Percentiles rank a stretch among this genome's conserved stretches.
Conservation (phyloP, 495 filamentous ascomycete species). For the Penicillium salamii region DNA sequence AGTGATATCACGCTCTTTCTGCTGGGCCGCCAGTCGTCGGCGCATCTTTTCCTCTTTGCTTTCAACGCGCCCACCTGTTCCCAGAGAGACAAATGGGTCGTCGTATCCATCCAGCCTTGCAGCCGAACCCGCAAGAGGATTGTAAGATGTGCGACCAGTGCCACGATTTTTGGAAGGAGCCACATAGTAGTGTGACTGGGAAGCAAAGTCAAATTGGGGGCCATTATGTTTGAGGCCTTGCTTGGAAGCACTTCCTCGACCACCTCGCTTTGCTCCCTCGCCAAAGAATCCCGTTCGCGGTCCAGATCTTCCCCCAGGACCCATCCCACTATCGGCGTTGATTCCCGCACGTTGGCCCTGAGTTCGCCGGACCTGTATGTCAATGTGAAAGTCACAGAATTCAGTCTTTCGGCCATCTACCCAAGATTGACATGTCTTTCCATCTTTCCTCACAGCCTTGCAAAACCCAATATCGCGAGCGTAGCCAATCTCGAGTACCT, state of each 20-base stretch:
- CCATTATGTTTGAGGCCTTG: slow-evolving; percentile 44
- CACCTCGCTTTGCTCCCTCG: slow-evolving; percentile 32
- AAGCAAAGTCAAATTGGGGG: slow-evolving; percentile 56
- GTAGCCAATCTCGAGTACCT: slow-evolving; percentile 82
- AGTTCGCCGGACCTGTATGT: slow-evolving; percentile 69
- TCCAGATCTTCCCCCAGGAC: slow-evolving; percentile 43
- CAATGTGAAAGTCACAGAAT: slow-evolving; percentile 90
- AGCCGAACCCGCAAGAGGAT: slow-evolving; percentile 45
- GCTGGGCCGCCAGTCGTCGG: slow-evolving; percentile 63
- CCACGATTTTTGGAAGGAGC: slow-evolving; percentile 35
- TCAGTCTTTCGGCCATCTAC: slow-evolving; percentile 83
- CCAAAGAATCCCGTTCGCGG: slow-evolving; percentile 47
- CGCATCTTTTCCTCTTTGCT: slow-evolving; percentile 66
- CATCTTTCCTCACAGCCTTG: slow-evolving; percentile 79
- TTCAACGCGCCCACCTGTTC: slow-evolving; percentile 43
- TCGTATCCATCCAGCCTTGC: slow-evolving; percentile 65
- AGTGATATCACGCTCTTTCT: slow-evolving; percentile 80
- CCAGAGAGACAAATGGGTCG: slow-evolving; percentile 52
- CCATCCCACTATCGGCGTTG: slow-evolving; percentile 54
- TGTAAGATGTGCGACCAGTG: slow-evolving; percentile 19
- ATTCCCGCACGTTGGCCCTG: slow-evolving; percentile 75
- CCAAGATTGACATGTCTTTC: slow-evolving; percentile 77
- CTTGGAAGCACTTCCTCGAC: slow-evolving; percentile 16
- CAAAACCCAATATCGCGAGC: slow-evolving; percentile 88
- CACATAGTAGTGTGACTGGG: slow-evolving; percentile 59